Evolutionary conservation across 345 rosid genomes (phyloP), one percentile per base, ranked within the genome.

Genomic region (Crucihimalaya himalaica): DNA sequence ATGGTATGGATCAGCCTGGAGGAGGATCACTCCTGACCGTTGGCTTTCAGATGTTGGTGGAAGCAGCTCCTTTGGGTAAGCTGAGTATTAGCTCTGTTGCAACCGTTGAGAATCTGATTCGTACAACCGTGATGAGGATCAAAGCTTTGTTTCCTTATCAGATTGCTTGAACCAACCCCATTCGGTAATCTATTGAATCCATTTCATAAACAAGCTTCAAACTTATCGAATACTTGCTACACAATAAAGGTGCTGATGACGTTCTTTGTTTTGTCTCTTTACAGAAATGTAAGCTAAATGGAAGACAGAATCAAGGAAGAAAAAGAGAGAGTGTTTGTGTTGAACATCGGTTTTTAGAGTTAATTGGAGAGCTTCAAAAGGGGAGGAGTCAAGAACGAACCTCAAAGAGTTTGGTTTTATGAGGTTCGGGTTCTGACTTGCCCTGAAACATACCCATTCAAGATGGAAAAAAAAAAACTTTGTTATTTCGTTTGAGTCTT

Each of bases 341-440:
- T 13, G 56, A 52, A 52, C 16, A 52, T 52, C 15, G 15, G 54
- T 10, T 15, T 42, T 15, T 2, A 42, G 8, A 42, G 47, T 42
- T n/a, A 2, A n/a, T n/a, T 43, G 19, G 48, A 43, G 48, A 43
- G 19, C 32, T 79, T 83, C 80, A 81, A 75, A 64, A 20, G 18
- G 84, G 82, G 81, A 78, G 85, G 77, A 91, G 96, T 91, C 96
- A 86, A 87, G 90, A 87, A 79, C 88, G 89, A 87, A 85, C 96
- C 93, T 84, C 78, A 6, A 18, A 19, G 52, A 46, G 23, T 2
- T 16, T 82, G 74, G 35, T 56, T 35, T 16, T 31, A 53, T 4
- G 56, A 25, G 88, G 94, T 90, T 90, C 90, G 85, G 92, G 89
- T n/a, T 87, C 88, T 92, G 95, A 87, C 96, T 90, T 86, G 9